These are phyloP conservation scores for Aureobasidium vineae DNA, from an alignment of 2,329 filamentous ascomycete species.

Conservation along the genomic window DNA sequence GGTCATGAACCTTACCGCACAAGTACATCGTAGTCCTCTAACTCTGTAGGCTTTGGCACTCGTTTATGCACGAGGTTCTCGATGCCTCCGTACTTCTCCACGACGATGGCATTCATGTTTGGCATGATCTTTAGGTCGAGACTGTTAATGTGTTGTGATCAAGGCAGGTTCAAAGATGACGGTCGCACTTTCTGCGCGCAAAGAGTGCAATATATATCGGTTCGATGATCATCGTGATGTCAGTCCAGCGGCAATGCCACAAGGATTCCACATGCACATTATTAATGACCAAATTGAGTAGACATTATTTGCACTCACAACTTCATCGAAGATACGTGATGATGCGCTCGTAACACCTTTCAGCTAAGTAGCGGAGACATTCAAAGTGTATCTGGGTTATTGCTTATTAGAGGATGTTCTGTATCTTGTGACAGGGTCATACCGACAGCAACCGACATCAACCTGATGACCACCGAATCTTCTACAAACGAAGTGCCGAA, in stretches of 20 bases:
- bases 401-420: not conserved
- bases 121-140: not conserved
- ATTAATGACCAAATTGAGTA: not conserved
- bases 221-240: not conserved
- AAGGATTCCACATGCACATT: not conserved
- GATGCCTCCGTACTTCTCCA: conserved; percentile 35
- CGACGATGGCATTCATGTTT: conserved; percentile 38
- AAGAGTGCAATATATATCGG: not conserved
- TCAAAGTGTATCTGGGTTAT: not conserved
- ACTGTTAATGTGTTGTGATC: not conserved
- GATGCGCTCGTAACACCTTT: no score
- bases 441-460: not conserved
- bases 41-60: conserved; percentile 38
- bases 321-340: not conserved
- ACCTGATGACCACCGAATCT: no score
- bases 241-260: not conserved
- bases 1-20: conserved; percentile 34
- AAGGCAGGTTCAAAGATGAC: not conserved
- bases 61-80: conserved; percentile 34
- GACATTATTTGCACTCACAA: not conserved
- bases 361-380: no score
- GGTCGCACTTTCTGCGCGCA: not conserved
- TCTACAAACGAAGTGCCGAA: no score
- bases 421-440: not conserved
- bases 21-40: conserved; percentile 40